These are phyloP conservation scores for Plasmodium gonderi DNA, from an alignment of 169 alveolate genomes.

Conservation along the genomic window DNA sequence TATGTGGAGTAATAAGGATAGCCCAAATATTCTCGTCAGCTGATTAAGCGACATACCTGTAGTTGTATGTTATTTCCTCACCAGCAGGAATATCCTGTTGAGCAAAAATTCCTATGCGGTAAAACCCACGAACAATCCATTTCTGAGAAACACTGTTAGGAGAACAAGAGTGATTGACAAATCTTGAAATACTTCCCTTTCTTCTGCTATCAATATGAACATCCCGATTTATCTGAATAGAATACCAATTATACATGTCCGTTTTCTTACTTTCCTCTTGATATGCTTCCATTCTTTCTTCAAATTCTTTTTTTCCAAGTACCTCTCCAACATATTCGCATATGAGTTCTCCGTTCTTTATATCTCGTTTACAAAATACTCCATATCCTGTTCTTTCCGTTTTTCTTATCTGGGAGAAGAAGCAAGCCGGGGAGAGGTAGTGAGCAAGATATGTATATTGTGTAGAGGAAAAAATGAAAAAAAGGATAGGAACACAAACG, in stretches of 20 bases:
- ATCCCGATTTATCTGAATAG: conserved; percentile 88
- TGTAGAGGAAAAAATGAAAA: neutral
- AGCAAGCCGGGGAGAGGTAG: neutral
- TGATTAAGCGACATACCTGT: too few species aligned
- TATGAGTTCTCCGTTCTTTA: conserved; percentile 82
- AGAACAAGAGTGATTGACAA: conserved; percentile 97
- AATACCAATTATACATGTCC: conserved; percentile 87
- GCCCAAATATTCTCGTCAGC: too few species aligned
- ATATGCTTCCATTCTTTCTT: conserved; percentile 45
- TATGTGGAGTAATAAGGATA: too few species aligned
- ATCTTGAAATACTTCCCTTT: conserved; percentile 96
- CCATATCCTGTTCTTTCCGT: conserved; percentile 86
- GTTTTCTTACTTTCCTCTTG: conserved; percentile 78
- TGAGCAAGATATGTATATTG: neutral
- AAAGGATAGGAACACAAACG: neutral
- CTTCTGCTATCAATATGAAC: conserved; percentile 96
- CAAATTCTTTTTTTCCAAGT: conserved; percentile 81
- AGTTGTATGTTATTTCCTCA: conserved; percentile 97
- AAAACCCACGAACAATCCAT: conserved; percentile 95
- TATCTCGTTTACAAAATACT: conserved; percentile 81
- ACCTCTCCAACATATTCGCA: conserved; percentile 90
- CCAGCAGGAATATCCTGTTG: conserved; percentile 92
- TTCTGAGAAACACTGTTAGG: conserved; percentile 97
- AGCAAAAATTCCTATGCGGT: conserved; percentile 96
- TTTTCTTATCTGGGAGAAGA: conserved; percentile 34